phyloP scores from a whole-genome alignment of 148 eudicot species.

The Beta vulgaris region DNA sequence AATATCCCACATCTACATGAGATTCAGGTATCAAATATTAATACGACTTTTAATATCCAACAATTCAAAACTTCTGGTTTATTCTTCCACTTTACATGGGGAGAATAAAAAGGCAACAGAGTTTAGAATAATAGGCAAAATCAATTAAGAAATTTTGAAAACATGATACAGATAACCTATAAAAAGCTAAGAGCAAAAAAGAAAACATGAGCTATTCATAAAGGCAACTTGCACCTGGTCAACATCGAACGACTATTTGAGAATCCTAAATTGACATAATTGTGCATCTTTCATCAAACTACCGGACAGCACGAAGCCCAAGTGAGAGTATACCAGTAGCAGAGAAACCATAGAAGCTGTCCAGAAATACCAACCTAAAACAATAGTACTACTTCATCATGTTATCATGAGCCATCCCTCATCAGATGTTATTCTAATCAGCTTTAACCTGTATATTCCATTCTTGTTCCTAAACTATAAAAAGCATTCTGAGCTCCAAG shows the following conservation, averaged over 20 bases:
- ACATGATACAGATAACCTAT: not conserved
- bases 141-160: not conserved
- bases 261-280: not conserved
- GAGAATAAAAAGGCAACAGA: not conserved
- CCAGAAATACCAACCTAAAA: conserved; percentile 4
- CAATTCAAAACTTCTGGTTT: not conserved
- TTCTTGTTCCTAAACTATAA: not conserved
- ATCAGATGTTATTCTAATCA: conserved; percentile 5
- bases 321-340: not conserved
- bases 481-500: not conserved
- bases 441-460: not conserved
- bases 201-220: not conserved
- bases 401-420: conserved; percentile 4
- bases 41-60: not conserved
- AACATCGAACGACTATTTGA: not conserved
- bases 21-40: not conserved
- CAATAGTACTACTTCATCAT: not conserved
- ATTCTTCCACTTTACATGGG: not conserved
- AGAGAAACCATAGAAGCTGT: not conserved
- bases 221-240: not conserved
- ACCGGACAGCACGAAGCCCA: not conserved
- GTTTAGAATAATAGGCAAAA: not conserved
- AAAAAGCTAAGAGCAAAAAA: not conserved
- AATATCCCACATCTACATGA: not conserved
- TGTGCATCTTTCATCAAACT: not conserved